A percentile compares a stretch with the other conserved stretches of the same genome.
These are phyloP conservation scores for Pseudopyrenochaeta lycopersici DNA, from an alignment of 2,329 filamentous ascomycete species.

Conservation along the genomic window DNA sequence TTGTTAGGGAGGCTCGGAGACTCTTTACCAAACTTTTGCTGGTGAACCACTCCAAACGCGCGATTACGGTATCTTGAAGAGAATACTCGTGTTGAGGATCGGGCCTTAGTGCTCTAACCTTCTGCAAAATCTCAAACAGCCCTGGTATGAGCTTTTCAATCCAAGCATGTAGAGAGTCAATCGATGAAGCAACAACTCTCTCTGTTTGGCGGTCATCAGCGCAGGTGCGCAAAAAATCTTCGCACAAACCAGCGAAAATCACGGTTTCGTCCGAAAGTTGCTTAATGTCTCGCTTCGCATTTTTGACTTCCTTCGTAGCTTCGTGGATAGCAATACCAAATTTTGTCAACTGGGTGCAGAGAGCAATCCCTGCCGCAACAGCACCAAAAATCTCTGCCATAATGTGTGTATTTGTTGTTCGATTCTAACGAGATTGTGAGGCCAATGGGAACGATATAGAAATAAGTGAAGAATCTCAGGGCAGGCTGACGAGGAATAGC, in stretches of 20 bases:
- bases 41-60: background rate
- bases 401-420: no score
- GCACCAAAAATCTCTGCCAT: slow-evolving; percentile 1
- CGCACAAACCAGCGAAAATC: slow-evolving; percentile 3
- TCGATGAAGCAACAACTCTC: no score
- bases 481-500: background rate
- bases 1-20: background rate
- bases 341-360: background rate
- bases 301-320: background rate
- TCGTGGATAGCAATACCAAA: background rate
- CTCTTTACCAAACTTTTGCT: background rate
- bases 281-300: background rate
- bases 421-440: no score
- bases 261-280: background rate
- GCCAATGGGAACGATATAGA: no score
- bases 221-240: background rate
- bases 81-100: background rate
- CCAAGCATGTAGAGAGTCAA: background rate
- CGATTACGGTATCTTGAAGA: background rate
- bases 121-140: background rate
- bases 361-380: background rate
- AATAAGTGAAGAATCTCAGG: background rate
- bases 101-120: background rate
- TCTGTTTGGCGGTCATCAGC: no score
- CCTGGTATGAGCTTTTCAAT: background rate